phyloP scores from a whole-genome alignment of 495 filamentous ascomycete genomes.

The Saxophila tyrrhenica region DNA sequence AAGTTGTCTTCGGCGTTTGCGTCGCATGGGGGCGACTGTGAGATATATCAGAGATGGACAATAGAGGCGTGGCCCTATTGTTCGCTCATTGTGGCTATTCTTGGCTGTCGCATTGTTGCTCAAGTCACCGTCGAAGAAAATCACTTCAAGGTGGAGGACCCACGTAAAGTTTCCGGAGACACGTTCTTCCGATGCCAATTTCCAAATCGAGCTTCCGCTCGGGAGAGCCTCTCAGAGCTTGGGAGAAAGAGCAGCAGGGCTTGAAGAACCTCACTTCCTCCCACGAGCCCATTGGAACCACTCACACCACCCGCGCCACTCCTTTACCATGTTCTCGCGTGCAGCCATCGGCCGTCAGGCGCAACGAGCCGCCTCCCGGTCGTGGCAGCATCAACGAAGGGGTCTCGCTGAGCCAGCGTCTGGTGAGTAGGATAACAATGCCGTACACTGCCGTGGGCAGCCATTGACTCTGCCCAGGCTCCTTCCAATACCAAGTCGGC shows the following conservation, averaged over 20 bases:
- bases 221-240: too few species aligned
- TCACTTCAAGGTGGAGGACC: background rate
- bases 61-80: background rate
- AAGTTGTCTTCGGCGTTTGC: background rate
- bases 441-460: background rate
- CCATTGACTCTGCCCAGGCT: conserved; percentile 28
- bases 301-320: conserved; percentile 14
- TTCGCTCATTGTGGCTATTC: background rate
- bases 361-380: conserved; percentile 61
- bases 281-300: background rate
- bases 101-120: background rate
- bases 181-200: too few species aligned
- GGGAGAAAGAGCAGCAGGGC: background rate
- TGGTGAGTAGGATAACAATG: conserved; percentile 2
- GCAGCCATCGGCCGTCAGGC: conserved; percentile 66
- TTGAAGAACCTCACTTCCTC: background rate
- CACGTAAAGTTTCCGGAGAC: background rate
- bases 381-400: conserved; percentile 51
- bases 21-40: background rate
- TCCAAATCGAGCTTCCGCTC: background rate
- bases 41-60: background rate
- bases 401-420: conserved; percentile 73
- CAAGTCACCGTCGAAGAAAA: background rate
- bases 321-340: conserved; percentile 69
- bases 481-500: conserved; percentile 77